Base-by-base conservation (phyloP, 1,284 basidiomycete genomes). In the Inonotus obliquus region DNA sequence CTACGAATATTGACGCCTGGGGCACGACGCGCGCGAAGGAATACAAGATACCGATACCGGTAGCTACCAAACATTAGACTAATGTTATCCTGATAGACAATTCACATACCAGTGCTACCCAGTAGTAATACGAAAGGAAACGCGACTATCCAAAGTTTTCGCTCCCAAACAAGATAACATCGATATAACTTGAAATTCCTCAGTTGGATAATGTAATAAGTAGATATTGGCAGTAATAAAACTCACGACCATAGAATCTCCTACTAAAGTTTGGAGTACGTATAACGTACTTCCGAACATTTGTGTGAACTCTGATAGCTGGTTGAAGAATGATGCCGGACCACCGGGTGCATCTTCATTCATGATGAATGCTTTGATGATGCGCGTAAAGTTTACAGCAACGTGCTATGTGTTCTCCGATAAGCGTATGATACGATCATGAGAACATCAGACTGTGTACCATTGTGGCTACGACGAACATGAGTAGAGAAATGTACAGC, bases 241-340 rank as follows among this genome's bases (percentile, higher is more conserved):
- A 60, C 59, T 3, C 54, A 60, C 59, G 7, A 60, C 59, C 32
- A 60, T 35, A 25, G 51, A 35, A 54, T 60, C 59, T 29, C 59
- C 59, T 4, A 60, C 21, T 11, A 63, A 41, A 1, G 70, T 69
- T 35, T 69, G 68, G 2, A 65, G 53, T 11, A 67, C 61, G 57
- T 70, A 70, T 2, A 71, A 58, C 6, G 68, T 64, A 53, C 66
- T 71, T 44, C 68, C 68, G 57, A 70, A 63, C 1, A 71, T 66
- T 56, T 69, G 67, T 25, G 67, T 68, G 47, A 66, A 63, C 13
- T 66, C 54, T 27, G 59, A 65, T 49, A 70, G 63, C 48, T 67
- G 56, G 27, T 64, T 61, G 32, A 71, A 68, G 57, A 63, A 70
- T 5, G 62, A 67, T 21, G 63, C 63, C 7, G 70, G 67, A 3